Percentiles rank a stretch among this genome's conserved stretches.
These are phyloP conservation scores for Fraxinus sp. DNA, from an alignment of 305 asterid genomes.

Conservation along the genomic window DNA sequence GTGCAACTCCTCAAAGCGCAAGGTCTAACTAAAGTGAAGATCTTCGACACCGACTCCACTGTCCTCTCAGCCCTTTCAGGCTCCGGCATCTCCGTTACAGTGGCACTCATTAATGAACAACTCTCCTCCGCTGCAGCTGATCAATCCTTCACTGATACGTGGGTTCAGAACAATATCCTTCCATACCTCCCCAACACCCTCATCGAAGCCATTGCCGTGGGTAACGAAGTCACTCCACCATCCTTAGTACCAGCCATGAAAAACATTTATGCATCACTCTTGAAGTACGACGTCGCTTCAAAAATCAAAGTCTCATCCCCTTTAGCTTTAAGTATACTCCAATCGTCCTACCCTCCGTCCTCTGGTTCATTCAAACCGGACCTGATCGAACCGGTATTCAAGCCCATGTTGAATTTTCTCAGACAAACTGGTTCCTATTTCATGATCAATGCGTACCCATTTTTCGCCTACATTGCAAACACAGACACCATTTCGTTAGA, in stretches of 20 bases:
- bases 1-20: constrained; percentile 52
- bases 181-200: constrained; percentile 43
- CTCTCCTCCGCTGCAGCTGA: constrained; percentile 53
- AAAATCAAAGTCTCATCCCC: constrained; percentile 55
- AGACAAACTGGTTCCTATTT: constrained; percentile 49
- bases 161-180: constrained; percentile 50
- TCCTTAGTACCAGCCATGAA: constrained; percentile 74
- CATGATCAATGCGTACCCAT: constrained; percentile 67
- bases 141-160: constrained; percentile 47
- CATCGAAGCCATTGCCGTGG: constrained; percentile 61
- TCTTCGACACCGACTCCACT: constrained; percentile 57
- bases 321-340: constrained; percentile 57
- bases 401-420: constrained; percentile 55
- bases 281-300: constrained; percentile 34
- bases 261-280: constrained; percentile 48
- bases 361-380: constrained; percentile 52
- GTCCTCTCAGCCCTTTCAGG: constrained; percentile 57
- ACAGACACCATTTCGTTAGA: constrained; percentile 55
- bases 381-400: constrained; percentile 53
- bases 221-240: constrained; percentile 57
- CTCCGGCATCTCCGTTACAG: constrained; percentile 51
- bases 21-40: constrained; percentile 49
- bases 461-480: constrained; percentile 51
- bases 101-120: constrained; percentile 54
- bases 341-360: constrained; percentile 60